phyloP scores from a whole-genome alignment of 164 flowering plant species.

The Vitis rotundifolia region DNA sequence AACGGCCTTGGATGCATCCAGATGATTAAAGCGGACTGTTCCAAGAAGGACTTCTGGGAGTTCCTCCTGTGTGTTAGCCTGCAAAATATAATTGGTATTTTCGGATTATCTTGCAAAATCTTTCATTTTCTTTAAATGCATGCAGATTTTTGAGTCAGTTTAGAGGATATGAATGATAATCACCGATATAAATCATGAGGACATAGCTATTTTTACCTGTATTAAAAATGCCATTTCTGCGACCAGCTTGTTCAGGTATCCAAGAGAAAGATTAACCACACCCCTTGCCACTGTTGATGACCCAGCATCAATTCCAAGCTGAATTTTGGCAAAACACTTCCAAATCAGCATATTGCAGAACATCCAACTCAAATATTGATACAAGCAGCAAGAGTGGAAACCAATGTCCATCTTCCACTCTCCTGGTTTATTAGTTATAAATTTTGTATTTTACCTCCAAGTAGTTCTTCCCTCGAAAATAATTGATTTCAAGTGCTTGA shows the following conservation, averaged over 20 bases:
- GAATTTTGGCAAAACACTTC: constrained; percentile 10
- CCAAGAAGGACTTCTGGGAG: constrained; percentile 89
- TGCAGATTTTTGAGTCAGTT: too few species aligned
- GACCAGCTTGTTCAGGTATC: constrained; percentile 85
- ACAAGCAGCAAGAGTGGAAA: too few species aligned
- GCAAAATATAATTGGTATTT: constrained; percentile 14
- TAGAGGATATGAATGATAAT: too few species aligned
- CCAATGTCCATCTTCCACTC: too few species aligned
- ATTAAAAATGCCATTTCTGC: constrained; percentile 93
- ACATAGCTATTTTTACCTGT: constrained; percentile 52
- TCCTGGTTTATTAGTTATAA: too few species aligned
- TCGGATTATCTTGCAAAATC: too few species aligned
- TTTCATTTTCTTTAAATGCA: too few species aligned
- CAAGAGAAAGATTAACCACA: constrained; percentile 85
- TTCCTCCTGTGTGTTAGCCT: constrained; percentile 83
- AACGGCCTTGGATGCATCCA: constrained; percentile 70
- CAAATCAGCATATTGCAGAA: constrained; percentile 1
- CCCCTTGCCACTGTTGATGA: constrained; percentile 96
- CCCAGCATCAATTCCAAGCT: constrained; percentile 83
- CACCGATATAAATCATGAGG: too few species aligned
- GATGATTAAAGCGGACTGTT: constrained; percentile 77
- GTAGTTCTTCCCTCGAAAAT: constrained; percentile 82
- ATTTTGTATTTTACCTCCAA: constrained; percentile 61
- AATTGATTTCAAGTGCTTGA: constrained; percentile 77
- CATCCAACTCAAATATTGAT: too few species aligned